Evolutionary conservation across 139 green algal species (phyloP).

Genomic region (Micractinium conductrix): DNA sequence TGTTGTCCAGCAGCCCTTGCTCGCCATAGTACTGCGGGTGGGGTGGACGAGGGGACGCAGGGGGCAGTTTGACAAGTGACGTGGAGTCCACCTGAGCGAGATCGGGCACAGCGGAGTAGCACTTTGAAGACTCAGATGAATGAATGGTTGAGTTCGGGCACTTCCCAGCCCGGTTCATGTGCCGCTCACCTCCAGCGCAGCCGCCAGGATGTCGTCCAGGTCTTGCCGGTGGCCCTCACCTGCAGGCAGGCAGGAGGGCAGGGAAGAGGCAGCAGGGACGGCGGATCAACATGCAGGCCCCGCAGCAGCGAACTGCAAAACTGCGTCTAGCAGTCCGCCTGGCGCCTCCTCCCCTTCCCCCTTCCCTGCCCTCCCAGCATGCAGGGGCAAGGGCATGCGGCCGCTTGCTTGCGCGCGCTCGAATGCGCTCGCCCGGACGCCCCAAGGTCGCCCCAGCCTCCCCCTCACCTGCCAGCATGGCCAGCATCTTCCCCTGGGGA

Average conservation of each 20-base stretch:
- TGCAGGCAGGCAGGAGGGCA: not conserved
- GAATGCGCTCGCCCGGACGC: too few species aligned
- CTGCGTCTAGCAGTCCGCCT: too few species aligned
- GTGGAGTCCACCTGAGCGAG: too few species aligned
- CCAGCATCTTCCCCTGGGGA: slow-evolving; percentile 59
- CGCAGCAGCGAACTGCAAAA: not conserved
- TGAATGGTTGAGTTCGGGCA: too few species aligned
- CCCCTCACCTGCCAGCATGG: slow-evolving; percentile 47
- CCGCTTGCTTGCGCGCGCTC: too few species aligned
- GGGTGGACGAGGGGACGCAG: not conserved
- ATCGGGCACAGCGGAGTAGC: too few species aligned
- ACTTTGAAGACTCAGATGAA: not conserved
- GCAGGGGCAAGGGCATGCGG: too few species aligned
- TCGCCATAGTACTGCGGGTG: slow-evolving; percentile 63
- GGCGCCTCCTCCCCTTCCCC: too few species aligned
- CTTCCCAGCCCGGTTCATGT: too few species aligned
- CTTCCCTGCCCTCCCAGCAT: too few species aligned
- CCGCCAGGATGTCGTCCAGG: slow-evolving; percentile 75
- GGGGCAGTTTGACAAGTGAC: too few species aligned
- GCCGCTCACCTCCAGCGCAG: slow-evolving; percentile 59
- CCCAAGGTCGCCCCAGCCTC: too few species aligned
- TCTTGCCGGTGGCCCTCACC: slow-evolving; percentile 63
- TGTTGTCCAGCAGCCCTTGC: slow-evolving; percentile 58
- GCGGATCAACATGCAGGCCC: not conserved
- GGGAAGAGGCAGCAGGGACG: not conserved